Conservation (phyloP, 306 rosid genomes). For the Cucurbita ficifolia region DNA sequence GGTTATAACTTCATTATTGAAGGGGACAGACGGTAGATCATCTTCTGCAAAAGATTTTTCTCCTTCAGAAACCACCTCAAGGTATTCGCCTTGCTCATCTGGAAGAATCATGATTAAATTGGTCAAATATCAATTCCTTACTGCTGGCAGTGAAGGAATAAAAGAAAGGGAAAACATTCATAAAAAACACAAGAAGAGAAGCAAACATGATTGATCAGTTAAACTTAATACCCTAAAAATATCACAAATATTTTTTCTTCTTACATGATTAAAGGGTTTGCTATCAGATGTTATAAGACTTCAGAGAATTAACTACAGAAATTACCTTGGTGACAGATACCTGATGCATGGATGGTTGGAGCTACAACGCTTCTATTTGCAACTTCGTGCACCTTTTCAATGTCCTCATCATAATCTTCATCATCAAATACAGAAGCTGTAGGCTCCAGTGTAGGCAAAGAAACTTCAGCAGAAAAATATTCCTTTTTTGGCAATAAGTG, state of each 20-base stretch:
- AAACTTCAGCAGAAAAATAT: conserved; percentile 41
- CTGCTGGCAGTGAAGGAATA: background rate
- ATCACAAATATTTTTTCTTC: background rate
- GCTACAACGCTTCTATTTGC: conserved; percentile 29
- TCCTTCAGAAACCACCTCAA: conserved; percentile 29
- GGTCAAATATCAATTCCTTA: conserved; percentile 3
- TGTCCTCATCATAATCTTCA: conserved; percentile 86
- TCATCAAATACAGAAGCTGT: conserved; percentile 61
- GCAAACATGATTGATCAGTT: background rate
- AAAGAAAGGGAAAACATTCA: background rate
- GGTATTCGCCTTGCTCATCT: conserved; percentile 42
- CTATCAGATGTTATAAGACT: background rate
- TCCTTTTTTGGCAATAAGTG: conserved; percentile 67
- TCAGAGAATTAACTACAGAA: background rate
- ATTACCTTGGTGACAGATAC: conserved; percentile 20
- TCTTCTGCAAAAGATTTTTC: conserved; percentile 28
- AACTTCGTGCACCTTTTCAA: conserved; percentile 46
- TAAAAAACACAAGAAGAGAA: background rate
- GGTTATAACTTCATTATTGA: conserved; percentile 33
- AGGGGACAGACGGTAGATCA: conserved; percentile 26
- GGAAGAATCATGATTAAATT: conserved; percentile 16
- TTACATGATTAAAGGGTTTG: background rate
- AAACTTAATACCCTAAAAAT: background rate
- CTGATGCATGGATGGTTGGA: conserved; percentile 26
- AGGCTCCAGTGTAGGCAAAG: conserved; percentile 41